Evolutionary conservation across 1,284 basidiomycete genomes (phyloP).

Genomic region (Tylopilus sp.): DNA sequence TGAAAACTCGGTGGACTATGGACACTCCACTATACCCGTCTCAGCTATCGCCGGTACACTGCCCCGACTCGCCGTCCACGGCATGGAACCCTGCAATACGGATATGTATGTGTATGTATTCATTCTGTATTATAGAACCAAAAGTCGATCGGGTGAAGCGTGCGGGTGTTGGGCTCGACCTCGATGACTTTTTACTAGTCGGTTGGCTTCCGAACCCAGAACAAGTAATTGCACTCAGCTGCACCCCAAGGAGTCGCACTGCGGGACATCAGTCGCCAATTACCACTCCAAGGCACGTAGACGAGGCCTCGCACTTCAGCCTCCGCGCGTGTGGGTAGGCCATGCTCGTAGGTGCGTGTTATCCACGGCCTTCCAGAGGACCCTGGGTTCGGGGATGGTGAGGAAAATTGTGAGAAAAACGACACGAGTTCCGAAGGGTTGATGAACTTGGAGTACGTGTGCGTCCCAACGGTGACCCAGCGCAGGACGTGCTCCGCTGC

Average conservation of each 20-base stretch:
- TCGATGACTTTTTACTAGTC: conserved; percentile 9
- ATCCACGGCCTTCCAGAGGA: conserved; percentile 40
- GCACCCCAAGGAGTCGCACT: conserved; percentile 53
- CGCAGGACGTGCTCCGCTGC: conserved; percentile 84
- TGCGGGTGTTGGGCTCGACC: not conserved
- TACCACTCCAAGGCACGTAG: conserved; percentile 73
- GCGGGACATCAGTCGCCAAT: conserved; percentile 69
- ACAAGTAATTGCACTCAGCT: conserved; percentile 75
- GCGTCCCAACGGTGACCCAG: conserved; percentile 86
- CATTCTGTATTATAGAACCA: conserved; percentile 15
- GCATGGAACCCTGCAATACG: not conserved
- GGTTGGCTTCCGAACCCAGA: conserved; percentile 70
- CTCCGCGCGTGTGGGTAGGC: conserved; percentile 54
- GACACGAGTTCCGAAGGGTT: conserved; percentile 84
- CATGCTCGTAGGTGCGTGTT: conserved; percentile 39
- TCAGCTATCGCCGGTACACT: not conserved
- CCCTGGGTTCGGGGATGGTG: conserved; percentile 29
- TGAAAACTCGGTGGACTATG: conserved; percentile 1
- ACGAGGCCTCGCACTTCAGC: conserved; percentile 82
- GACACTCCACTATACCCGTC: not conserved
- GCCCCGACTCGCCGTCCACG: not conserved
- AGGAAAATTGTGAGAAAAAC: conserved; percentile 71
- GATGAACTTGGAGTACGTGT: conserved; percentile 89
- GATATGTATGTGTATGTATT: conserved; percentile 17
- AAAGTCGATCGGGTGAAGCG: not conserved